phyloP scores from a whole-genome alignment of 257 asterid species.

The Gentiana dahurica region DNA sequence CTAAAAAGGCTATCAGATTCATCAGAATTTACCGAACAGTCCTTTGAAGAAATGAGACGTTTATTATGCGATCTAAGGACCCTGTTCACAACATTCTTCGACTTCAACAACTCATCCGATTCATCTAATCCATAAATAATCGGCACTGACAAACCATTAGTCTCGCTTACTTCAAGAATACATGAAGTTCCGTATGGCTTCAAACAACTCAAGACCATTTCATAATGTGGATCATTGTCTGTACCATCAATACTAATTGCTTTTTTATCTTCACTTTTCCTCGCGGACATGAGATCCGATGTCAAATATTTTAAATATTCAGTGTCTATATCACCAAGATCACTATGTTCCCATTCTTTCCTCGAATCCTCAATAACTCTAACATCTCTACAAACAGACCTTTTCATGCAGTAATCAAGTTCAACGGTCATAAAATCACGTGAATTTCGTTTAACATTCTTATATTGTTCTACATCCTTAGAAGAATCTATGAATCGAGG shows the following conservation, averaged over 20 bases:
- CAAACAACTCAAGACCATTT: conserved; percentile 8
- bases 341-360: no score
- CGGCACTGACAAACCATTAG: conserved; percentile 6
- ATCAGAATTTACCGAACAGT: neutral
- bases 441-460: no score
- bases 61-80: neutral
- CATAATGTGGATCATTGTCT: conserved; percentile 16
- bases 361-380: no score
- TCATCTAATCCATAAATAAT: conserved; percentile 13
- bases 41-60: neutral
- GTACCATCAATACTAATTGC: conserved; percentile 4
- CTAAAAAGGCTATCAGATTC: no score
- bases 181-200: conserved; percentile 9
- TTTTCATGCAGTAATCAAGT: no score
- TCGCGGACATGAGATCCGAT: neutral
- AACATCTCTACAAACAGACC: no score
- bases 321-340: neutral
- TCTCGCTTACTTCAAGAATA: conserved; percentile 9
- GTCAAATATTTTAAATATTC: neutral
- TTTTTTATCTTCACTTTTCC: conserved; percentile 1
- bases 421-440: no score
- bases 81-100: neutral
- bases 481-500: no score
- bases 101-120: conserved; percentile 1
- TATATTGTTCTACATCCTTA: no score